Evolutionary conservation across 2,329 filamentous ascomycete species (phyloP), one percentile per base, ranked within the genome.

Genomic region (Talaromyces sp.): DNA sequence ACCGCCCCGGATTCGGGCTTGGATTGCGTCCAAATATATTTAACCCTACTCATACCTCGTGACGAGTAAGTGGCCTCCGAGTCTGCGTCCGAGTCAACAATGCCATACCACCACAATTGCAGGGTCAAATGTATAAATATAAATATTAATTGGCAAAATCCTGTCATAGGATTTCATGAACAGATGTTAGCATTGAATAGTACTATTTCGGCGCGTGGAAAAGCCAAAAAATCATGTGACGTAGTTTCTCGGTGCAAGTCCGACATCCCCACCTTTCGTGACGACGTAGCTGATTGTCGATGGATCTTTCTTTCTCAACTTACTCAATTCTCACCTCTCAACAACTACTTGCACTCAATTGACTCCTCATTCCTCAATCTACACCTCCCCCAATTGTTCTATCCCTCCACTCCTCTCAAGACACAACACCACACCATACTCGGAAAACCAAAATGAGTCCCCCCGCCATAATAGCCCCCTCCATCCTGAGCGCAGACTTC

Each of bases 401-500:
- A 22, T 22, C 22, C 22, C 22, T 22, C 22, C 22, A 22, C 22
- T 22, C 1, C 22, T 22, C 22, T 22, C 22, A 22, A 22, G 22
- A 6, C 10, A 37, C n/a, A 37, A 17, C 10, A 54, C 27, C 31
- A 35, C 33, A 4, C 19, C 19, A 10, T 4, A 37, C n/a, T 11
- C 7, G n/a, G 4, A 25, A 47, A 19, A 39, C 22, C n/a, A 82
- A 65, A 77, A 98, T 98, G 94, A 84, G 92, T 65, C 95, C 94
- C 27, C 88, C 89, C 68, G 91, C 95, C 57, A 97, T 99, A 78
- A 97, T 99, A 73, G 94, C 94, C 17, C 95, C 95, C 35, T 98
- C 94, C n/a, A 98, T 99, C 73, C 89, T 99, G 67, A 96, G 93
- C 74, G 94, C 94, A 70, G 94, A 99, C 85, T 99, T 99, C 81